A percentile compares a stretch with the other conserved stretches of the same genome.
phyloP scores from a whole-genome alignment of 768 basidiomycete species.

The Lepiota venenata region DNA sequence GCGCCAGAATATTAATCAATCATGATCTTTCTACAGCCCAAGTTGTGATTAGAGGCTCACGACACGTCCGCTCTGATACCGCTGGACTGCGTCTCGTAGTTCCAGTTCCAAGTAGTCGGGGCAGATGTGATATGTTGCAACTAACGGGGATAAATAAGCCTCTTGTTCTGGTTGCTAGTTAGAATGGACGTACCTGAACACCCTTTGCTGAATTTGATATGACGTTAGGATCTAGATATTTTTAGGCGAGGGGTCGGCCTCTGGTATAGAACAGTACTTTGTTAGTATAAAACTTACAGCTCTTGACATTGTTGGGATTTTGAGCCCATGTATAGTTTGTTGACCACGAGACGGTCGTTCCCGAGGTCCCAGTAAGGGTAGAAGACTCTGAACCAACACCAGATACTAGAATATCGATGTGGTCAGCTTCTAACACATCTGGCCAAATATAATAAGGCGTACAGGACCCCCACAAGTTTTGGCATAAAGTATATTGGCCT shows the following conservation, averaged over 20 bases:
- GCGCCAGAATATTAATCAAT: background rate
- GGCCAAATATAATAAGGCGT: slow-evolving; percentile 11
- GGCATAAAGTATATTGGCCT: slow-evolving; percentile 48
- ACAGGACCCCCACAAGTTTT: slow-evolving; percentile 55
- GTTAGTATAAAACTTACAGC: slow-evolving; percentile 33
- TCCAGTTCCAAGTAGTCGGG: slow-evolving; percentile 51
- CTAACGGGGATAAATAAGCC: slow-evolving; percentile 18
- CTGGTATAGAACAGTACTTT: too few relatives aligned
- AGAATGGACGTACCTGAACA: slow-evolving; percentile 33
- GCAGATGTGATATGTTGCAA: slow-evolving; percentile 38
- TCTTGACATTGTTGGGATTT: slow-evolving; percentile 49
- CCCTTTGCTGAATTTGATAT: slow-evolving; percentile 43
- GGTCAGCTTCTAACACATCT: too few relatives aligned
- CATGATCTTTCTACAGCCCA: background rate
- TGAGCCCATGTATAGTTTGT: slow-evolving; percentile 53
- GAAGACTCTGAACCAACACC: slow-evolving; percentile 49
- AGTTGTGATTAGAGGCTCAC: background rate
- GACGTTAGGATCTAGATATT: slow-evolving; percentile 44
- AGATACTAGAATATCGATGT: slow-evolving; percentile 4
- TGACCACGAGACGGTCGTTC: slow-evolving; percentile 45
- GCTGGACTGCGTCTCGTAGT: slow-evolving; percentile 37
- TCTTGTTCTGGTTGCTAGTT: background rate
- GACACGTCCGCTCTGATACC: slow-evolving; percentile 50
- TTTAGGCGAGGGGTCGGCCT: too few relatives aligned
- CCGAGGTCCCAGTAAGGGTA: slow-evolving; percentile 36